These are phyloP conservation scores for Pichia sp. DNA, from an alignment of 1,139 yeast species.

Conservation along the genomic window DNA sequence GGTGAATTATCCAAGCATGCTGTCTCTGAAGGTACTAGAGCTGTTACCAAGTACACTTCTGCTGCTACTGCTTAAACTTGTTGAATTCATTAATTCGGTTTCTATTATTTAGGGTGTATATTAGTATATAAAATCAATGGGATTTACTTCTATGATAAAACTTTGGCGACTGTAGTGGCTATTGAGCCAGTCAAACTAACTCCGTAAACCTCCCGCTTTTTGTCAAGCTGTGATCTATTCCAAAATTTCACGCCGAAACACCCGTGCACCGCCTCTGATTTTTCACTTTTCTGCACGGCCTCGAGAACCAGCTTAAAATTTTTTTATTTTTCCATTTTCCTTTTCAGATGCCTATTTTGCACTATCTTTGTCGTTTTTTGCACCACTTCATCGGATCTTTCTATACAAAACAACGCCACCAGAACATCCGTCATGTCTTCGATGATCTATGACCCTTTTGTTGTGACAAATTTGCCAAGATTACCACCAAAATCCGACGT, in stretches of 20 bases:
- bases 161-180: background rate
- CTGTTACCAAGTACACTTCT: slow-evolving; percentile 98
- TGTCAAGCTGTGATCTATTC: no score
- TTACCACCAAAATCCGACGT: slow-evolving; percentile 25
- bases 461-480: slow-evolving; percentile 32
- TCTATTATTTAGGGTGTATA: slow-evolving; percentile 31
- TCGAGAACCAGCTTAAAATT: slow-evolving; percentile 4
- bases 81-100: slow-evolving; percentile 19
- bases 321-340: slow-evolving; percentile 8
- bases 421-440: slow-evolving; percentile 19
- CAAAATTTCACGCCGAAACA: no score
- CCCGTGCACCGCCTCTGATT: background rate
- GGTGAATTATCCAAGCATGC: slow-evolving; percentile 99
- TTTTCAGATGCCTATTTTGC: no score
- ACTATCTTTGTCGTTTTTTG: no score
- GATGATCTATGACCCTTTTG: slow-evolving; percentile 30
- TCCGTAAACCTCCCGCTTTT: no score
- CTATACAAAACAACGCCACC: no score
- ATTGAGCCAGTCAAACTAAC: no score
- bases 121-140: slow-evolving; percentile 27
- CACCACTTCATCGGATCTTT: background rate
- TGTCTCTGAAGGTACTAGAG: slow-evolving; percentile 99
- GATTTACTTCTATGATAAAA: slow-evolving; percentile 16
- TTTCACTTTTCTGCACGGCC: slow-evolving; percentile 3
- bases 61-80: slow-evolving; percentile 49